Evolutionary conservation across 495 filamentous ascomycete species (phyloP).

Genomic region (Aspergillus leporis): DNA sequence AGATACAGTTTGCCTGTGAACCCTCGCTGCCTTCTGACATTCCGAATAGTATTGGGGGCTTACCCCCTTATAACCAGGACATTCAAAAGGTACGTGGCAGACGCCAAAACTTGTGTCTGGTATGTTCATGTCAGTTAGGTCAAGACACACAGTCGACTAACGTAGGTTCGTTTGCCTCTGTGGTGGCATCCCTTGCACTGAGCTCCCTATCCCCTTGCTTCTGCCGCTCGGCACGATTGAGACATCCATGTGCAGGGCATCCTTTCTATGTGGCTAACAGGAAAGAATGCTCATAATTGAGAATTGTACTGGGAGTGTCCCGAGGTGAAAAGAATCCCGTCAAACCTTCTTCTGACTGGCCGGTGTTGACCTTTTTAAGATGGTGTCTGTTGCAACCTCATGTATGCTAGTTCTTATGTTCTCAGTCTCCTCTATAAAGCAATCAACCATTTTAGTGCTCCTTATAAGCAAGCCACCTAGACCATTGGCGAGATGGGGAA

Average conservation of each 20-base stretch:
- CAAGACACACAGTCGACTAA: background rate
- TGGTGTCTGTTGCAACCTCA: background rate
- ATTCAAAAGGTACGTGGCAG: slow-evolving; percentile 1
- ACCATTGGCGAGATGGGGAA: slow-evolving; percentile 30
- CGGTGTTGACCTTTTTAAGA: background rate
- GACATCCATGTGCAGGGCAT: background rate
- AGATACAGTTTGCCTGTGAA: background rate
- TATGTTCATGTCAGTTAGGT: background rate
- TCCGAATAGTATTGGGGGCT: background rate
- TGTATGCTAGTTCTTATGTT: background rate
- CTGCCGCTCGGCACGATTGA: slow-evolving; percentile 1
- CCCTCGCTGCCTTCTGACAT: slow-evolving; percentile 1
- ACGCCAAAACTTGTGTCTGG: background rate
- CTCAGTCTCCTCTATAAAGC: background rate
- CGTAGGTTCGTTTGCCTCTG: background rate
- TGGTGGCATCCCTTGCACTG: background rate
- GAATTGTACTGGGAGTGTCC: background rate
- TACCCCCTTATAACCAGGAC: background rate
- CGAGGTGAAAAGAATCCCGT: too few relatives aligned
- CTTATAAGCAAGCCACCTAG: background rate
- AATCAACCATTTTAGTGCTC: background rate
- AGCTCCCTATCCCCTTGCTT: slow-evolving; percentile 5
- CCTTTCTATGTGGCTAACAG: background rate
- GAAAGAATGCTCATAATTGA: background rate
- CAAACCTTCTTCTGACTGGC: too few relatives aligned